phyloP scores from a whole-genome alignment of 306 rosid species.

The Casuarina glauca region DNA sequence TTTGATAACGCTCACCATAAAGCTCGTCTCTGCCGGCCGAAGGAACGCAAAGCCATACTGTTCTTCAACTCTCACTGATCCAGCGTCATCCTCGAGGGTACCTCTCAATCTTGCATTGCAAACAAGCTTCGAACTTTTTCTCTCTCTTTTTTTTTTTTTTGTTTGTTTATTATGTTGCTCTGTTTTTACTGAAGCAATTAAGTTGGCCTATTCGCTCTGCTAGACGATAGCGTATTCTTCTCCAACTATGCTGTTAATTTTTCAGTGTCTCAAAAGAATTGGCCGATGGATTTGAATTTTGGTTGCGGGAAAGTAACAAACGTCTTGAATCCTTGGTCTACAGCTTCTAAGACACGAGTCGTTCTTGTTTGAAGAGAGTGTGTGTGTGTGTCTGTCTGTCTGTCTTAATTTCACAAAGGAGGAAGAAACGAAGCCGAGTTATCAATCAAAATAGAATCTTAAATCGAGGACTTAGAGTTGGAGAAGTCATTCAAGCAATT shows the following conservation, averaged over 20 bases:
- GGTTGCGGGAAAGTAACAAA: too few relatives aligned
- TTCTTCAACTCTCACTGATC: not conserved
- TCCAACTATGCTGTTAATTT: not conserved
- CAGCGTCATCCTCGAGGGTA: slow-evolving; percentile 38
- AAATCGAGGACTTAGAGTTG: not conserved
- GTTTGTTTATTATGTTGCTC: not conserved
- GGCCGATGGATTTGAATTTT: not conserved
- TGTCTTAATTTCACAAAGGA: not conserved
- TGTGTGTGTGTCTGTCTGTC: not conserved
- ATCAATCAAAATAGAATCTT: not conserved
- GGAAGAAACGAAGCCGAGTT: not conserved
- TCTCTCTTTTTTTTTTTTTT: not conserved
- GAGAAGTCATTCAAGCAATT: not conserved
- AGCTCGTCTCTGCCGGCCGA: not conserved
- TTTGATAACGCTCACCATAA: not conserved
- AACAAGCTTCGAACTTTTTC: not conserved
- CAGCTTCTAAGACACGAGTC: not conserved
- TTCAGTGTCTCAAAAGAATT: too few relatives aligned
- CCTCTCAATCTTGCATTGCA: not conserved
- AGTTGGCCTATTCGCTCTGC: not conserved
- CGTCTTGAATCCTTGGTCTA: not conserved
- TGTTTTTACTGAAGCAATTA: not conserved
- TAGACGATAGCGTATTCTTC: too few relatives aligned
- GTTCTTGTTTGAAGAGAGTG: not conserved
- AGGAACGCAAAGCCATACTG: slow-evolving; percentile 1